Base-by-base conservation (phyloP, 1,284 basidiomycete species). In the Pterulicium gracile region DNA sequence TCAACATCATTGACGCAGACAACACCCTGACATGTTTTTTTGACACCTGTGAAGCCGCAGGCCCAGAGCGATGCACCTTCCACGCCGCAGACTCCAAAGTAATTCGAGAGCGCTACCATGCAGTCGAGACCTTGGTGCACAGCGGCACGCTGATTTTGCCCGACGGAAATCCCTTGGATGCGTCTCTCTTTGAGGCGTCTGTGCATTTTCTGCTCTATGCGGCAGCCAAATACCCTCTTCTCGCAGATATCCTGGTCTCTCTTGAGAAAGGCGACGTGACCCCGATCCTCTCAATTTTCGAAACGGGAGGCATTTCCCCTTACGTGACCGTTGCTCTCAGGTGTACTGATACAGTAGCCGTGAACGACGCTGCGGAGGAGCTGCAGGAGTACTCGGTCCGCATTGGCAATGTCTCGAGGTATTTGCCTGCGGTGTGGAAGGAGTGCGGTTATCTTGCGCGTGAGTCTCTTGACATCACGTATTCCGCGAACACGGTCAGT, bases 41-140 rank as follows among this genome's bases (percentile, higher is more conserved):
- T 52, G 55, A 58, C 2, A 56, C 55, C 21, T 72, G 70, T 51
- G 53, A 55, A 43, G 54, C 58, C 1, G 65, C 67, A 12, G 69
- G 69, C 2, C 61, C 66, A 0, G 50, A 51, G 10, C 51, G 49
- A 3, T 72, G 71, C 49, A 45, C 61, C 5, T 62, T 73, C 43
- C 63, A 64, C 55, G 64, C 65, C 2, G 52, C 63, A 0, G 58
- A 61, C 12, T 47, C 62, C 2, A 49, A 56, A 7, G 53, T 55
- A 20, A 61, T 66, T 17, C 34, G 50, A 14, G 42, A 43, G 12
- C 63, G 62, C 35, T 49, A 64, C 21, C 55, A 52, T 3, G 36
- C 35, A 1, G 50, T 63, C 39, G 7, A 41, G 10, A 17, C 7
- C 18, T 10, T 10, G 7, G 18, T 41, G 10, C 7, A 32, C 0